Conservation (phyloP, 1,139 yeast genomes). For the Yamadazyma kanchanaburiensis region DNA sequence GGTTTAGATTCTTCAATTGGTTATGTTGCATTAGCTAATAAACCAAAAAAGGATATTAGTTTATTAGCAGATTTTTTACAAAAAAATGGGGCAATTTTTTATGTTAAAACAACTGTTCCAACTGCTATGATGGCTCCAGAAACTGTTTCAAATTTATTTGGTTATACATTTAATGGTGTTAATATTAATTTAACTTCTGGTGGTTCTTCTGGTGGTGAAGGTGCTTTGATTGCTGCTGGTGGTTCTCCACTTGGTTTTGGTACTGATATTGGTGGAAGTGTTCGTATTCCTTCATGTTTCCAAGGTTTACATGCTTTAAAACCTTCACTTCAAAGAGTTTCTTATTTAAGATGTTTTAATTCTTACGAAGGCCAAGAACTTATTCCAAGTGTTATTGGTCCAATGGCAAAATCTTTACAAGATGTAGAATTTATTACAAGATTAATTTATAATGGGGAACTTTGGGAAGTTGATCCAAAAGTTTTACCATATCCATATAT, state of each 20-base stretch:
- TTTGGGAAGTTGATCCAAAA: constrained; percentile 14
- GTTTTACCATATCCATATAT: constrained; percentile 15
- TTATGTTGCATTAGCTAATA: constrained; percentile 29
- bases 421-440: constrained; percentile 21
- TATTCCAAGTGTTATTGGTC: constrained; percentile 21
- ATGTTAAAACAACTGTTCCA: constrained; percentile 58
- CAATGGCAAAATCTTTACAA: constrained; percentile 19
- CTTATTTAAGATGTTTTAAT: constrained; percentile 12
- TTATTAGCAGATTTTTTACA: constrained; percentile 38
- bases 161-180: constrained; percentile 45
- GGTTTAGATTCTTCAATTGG: constrained; percentile 47
- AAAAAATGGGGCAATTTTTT: constrained; percentile 52
- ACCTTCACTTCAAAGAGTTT: constrained; percentile 12
- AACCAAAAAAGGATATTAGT: constrained; percentile 31
- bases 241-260: constrained; percentile 46
- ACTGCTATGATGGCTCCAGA: constrained; percentile 55
- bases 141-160: constrained; percentile 42
- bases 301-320: constrained; percentile 16
- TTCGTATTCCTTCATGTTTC: constrained; percentile 16
- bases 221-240: constrained; percentile 48
- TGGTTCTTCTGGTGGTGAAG: constrained; percentile 66
- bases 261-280: constrained; percentile 20
- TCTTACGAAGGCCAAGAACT: constrained; percentile 18
- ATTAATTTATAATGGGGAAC: constrained; percentile 14
- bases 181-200: constrained; percentile 47